Percentiles rank a stretch among this genome's conserved stretches.
These are phyloP conservation scores for Miscanthus lutarioriparius DNA, from an alignment of 176 grass and related monocot species.

Conservation along the genomic window DNA sequence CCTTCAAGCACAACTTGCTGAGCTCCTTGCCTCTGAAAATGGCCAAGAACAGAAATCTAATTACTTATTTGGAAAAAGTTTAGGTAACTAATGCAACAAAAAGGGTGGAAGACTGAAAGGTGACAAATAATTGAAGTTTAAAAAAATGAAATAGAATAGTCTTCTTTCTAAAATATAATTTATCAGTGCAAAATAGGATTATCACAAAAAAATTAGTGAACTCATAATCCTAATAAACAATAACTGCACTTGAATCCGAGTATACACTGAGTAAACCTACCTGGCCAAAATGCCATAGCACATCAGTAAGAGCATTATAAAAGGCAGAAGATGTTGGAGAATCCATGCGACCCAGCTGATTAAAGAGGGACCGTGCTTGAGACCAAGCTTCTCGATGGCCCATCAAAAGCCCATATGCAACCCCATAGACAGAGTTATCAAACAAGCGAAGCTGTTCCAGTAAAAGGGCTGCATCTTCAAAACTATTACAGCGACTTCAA, in stretches of 20 bases:
- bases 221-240: neutral
- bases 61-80: neutral
- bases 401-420: conserved; percentile 89
- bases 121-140: neutral
- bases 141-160: neutral
- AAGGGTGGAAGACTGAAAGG: neutral
- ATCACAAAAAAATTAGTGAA: neutral
- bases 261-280: conserved; percentile 44
- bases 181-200: conserved; percentile 2
- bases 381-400: conserved; percentile 80
- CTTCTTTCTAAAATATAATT: conserved; percentile 9
- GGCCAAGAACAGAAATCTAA: neutral
- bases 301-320: conserved; percentile 98
- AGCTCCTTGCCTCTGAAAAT: conserved; percentile 86
- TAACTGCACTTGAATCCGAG: conserved; percentile 1
- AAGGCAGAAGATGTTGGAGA: conserved; percentile 91
- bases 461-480: conserved; percentile 92
- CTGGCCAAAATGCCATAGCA: conserved; percentile 99
- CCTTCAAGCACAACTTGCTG: conserved; percentile 93
- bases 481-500: conserved; percentile 87
- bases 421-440: conserved; percentile 92
- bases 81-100: neutral
- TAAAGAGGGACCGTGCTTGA: conserved; percentile 70
- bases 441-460: conserved; percentile 94
- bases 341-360: conserved; percentile 85